These are phyloP conservation scores for Viola pubescens DNA, from an alignment of 441 rosid genomes.

Conservation along the genomic window DNA sequence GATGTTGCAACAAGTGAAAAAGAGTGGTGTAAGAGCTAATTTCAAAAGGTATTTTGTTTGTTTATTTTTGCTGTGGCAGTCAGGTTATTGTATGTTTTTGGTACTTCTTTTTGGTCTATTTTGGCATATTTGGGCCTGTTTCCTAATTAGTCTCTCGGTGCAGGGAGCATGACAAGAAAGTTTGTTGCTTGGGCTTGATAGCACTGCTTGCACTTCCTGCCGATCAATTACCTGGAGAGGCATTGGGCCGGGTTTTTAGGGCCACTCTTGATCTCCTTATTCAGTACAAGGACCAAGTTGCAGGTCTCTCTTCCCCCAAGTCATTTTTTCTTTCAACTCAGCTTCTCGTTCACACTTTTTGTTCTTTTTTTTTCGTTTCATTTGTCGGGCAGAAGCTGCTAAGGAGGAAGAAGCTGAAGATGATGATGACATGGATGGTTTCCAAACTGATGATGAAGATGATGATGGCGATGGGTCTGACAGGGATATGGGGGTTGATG, in stretches of 20 bases:
- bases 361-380: background rate
- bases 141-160: conserved; percentile 16
- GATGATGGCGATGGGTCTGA: conserved; percentile 75
- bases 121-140: conserved; percentile 6
- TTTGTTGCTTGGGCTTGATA: conserved; percentile 90
- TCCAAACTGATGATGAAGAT: conserved; percentile 77
- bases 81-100: background rate
- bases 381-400: conserved; percentile 53
- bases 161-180: conserved; percentile 96
- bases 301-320: conserved; percentile 42
- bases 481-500: conserved; percentile 74
- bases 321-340: background rate
- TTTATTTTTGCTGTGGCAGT: background rate
- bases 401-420: conserved; percentile 82
- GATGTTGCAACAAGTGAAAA: conserved; percentile 86
- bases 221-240: conserved; percentile 72
- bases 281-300: conserved; percentile 91
- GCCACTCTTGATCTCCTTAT: conserved; percentile 83
- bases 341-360: background rate
- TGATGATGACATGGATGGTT: conserved; percentile 93
- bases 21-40: conserved; percentile 62
- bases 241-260: conserved; percentile 72
- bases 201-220: conserved; percentile 75
- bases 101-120: background rate
- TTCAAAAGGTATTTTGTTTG: conserved; percentile 61